phyloP scores from a whole-genome alignment of 768 basidiomycete genomes.

The Pleurotus pulmonarius region DNA sequence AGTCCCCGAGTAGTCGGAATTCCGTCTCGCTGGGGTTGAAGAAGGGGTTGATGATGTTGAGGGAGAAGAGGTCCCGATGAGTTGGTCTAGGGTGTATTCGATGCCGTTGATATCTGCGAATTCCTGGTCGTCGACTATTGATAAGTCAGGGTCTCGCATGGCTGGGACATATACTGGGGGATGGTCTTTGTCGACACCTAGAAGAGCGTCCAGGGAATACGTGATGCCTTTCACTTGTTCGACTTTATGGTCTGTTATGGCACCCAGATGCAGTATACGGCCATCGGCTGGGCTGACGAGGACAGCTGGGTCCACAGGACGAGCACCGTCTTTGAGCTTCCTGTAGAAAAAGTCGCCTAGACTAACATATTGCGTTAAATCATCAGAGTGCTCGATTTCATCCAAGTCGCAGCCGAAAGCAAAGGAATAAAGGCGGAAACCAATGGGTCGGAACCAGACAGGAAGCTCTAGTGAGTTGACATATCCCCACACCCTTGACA shows the following conservation, averaged over 20 bases:
- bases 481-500: slow-evolving; percentile 98
- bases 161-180: slow-evolving; percentile 35
- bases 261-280: slow-evolving; percentile 86
- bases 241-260: slow-evolving; percentile 71
- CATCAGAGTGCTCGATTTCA: slow-evolving; percentile 70
- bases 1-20: slow-evolving; percentile 16
- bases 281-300: slow-evolving; percentile 96
- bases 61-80: slow-evolving; percentile 54
- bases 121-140: slow-evolving; percentile 75
- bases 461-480: slow-evolving; percentile 91
- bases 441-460: slow-evolving; percentile 90
- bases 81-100: slow-evolving; percentile 88
- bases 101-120: slow-evolving; percentile 98
- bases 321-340: slow-evolving; percentile 71
- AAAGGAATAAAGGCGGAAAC: slow-evolving; percentile 79
- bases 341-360: slow-evolving; percentile 98
- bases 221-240: slow-evolving; percentile 98
- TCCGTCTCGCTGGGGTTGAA: slow-evolving; percentile 9
- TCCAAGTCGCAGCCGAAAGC: slow-evolving; percentile 94
- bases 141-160: slow-evolving; percentile 41
- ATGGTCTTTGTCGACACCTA: slow-evolving; percentile 67
- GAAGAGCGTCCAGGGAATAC: slow-evolving; percentile 90
- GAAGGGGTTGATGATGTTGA: slow-evolving; percentile 21
- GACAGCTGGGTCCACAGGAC: slow-evolving; percentile 73
- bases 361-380: slow-evolving; percentile 76